Evolutionary conservation across 2,329 filamentous ascomycete species (phyloP), one percentile per base, ranked within the genome.

Genomic region (Periconia sp.): DNA sequence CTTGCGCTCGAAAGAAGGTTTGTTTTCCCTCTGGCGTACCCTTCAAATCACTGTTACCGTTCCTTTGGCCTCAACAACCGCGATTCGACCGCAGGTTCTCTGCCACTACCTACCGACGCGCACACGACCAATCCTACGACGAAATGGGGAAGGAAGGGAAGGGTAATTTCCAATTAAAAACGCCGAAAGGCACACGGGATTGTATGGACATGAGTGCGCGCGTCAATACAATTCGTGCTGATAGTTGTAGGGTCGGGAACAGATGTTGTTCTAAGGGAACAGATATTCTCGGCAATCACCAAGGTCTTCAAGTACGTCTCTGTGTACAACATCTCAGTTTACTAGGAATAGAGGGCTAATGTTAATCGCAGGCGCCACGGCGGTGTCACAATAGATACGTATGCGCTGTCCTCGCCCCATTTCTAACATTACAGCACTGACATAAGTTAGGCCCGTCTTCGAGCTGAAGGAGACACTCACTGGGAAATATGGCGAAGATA

Each of bases 401-500:
- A 94, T 88, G 44, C 52, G 64, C 65, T 40, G 40, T n/a, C n/a
- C n/a, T 46, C 33, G 16, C 40, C 17, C 24, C 36, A 15, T n/a
- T 13, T 17, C 26, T 32, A 29, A 19, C 17, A 16, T 28, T 22
- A 5, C 19, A 16, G 6, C 30, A 18, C 37, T 44, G 23, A 49
- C 43, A 16, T 19, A 15, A 13, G 22, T 65, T 63, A 36, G 80
- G 22, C 82, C 82, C 29, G 89, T 94, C 47, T 95, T 95, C 66
- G 90, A 95, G 71, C 78, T 94, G 50, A 87, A 86, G 67, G 89
- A 95, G 59, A 92, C 95, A 52, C 80, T 95, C 26, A 81, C 89
- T 15, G 90, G 89, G 48, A 95, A 95, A 76, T 95, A 95, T 76
- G 90, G 90, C 68, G 90, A 95, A 75, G 90, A 95, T 71, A 89